Conservation (phyloP, 495 filamentous ascomycete genomes). For the Aspergillus mulundensis region DNA sequence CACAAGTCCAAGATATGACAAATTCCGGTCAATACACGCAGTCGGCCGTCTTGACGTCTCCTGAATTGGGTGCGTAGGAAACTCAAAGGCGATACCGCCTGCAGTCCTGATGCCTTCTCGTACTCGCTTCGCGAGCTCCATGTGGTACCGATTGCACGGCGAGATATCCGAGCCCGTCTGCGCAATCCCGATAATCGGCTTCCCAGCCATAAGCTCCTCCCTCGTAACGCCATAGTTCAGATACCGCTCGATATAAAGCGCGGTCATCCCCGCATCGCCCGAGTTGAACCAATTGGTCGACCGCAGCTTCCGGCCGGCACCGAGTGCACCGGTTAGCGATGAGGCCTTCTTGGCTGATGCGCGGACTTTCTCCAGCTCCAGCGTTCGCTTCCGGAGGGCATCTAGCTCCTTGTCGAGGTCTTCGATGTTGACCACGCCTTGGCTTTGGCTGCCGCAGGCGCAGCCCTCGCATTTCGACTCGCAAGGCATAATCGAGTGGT, state of each 20-base stretch:
- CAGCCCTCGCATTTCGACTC: slow-evolving; percentile 35
- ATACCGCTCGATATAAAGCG: slow-evolving; percentile 53
- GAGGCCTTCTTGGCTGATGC: slow-evolving; percentile 20
- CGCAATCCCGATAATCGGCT: slow-evolving; percentile 56
- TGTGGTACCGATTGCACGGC: slow-evolving; percentile 52
- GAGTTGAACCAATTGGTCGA: slow-evolving; percentile 48
- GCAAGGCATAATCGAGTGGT: slow-evolving; percentile 27
- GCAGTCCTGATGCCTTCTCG: slow-evolving; percentile 51
- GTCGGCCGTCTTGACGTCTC: slow-evolving; percentile 49
- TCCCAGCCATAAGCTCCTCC: slow-evolving; percentile 50
- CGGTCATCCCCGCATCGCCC: slow-evolving; percentile 46
- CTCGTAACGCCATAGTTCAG: slow-evolving; percentile 52
- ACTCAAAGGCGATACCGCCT: slow-evolving; percentile 53
- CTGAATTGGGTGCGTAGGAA: slow-evolving; percentile 55
- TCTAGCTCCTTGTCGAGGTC: slow-evolving; percentile 38
- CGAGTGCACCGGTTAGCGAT: slow-evolving; percentile 8
- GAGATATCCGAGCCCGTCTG: slow-evolving; percentile 53
- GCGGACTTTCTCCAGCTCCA: slow-evolving; percentile 33
- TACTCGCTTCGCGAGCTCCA: slow-evolving; percentile 50
- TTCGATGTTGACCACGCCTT: slow-evolving; percentile 29
- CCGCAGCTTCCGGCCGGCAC: slow-evolving; percentile 32
- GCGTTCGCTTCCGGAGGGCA: slow-evolving; percentile 32
- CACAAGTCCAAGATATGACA: slow-evolving; percentile 49
- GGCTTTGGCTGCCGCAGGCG: slow-evolving; percentile 28
- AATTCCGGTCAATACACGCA: slow-evolving; percentile 50